Evolutionary conservation across 495 filamentous ascomycete genomes (phyloP).

Genomic region (Penicillium cataractarum): DNA sequence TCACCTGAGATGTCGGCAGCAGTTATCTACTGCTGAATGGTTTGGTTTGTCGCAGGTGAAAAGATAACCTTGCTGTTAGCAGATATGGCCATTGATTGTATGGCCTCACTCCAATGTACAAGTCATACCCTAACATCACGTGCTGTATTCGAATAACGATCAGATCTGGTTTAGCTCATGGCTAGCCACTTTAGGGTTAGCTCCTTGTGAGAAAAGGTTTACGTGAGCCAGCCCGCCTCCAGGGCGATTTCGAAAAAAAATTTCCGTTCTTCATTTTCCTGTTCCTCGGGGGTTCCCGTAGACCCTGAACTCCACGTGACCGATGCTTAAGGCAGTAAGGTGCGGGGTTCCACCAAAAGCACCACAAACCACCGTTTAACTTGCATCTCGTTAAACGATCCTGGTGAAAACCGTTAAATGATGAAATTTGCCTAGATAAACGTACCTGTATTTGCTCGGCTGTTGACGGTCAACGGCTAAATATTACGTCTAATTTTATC

Average conservation of each 20-base stretch:
- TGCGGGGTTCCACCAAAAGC: neutral
- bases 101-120: neutral
- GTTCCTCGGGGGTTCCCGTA: neutral
- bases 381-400: neutral
- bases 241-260: neutral
- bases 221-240: neutral
- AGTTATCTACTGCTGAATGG: too few species aligned
- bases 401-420: neutral
- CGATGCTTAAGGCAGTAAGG: too few species aligned
- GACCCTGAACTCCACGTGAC: neutral
- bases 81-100: too few species aligned
- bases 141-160: neutral
- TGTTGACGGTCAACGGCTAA: neutral
- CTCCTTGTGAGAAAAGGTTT: neutral
- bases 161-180: neutral
- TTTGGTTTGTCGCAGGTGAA: too few species aligned
- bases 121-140: neutral
- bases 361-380: neutral
- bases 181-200: neutral
- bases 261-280: neutral
- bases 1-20: too few species aligned
- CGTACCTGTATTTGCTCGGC: neutral
- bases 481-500: neutral
- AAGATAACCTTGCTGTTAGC: too few species aligned
- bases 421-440: neutral